A percentile compares a stretch with the other conserved stretches of the same genome.
Conservation (phyloP, 495 filamentous ascomycete species). For the Choiromyces venosus region DNA sequence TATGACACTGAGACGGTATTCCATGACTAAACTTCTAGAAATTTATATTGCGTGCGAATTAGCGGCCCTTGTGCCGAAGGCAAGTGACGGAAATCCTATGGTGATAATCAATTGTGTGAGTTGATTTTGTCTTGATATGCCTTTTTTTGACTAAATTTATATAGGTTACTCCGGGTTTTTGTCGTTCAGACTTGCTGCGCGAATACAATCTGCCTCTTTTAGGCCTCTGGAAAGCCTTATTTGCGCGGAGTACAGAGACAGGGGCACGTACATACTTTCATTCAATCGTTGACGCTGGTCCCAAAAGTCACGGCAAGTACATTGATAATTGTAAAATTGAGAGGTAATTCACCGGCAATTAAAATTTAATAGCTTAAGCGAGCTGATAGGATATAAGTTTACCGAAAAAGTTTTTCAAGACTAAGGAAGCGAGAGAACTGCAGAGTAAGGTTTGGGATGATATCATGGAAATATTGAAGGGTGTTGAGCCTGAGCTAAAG, state of each 20-base stretch:
- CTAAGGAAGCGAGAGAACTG: constrained; percentile 44
- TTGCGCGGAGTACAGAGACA: constrained; percentile 49
- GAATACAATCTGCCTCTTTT: constrained; percentile 25
- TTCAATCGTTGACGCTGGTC: constrained; percentile 38
- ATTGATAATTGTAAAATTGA: constrained; percentile 43
- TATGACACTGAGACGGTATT: constrained; percentile 42
- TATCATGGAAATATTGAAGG: constrained; percentile 49
- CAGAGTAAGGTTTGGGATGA: constrained; percentile 54
- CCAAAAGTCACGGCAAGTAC: constrained; percentile 50
- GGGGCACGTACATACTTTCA: constrained; percentile 49
- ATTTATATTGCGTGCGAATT: constrained; percentile 50
- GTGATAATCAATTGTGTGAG: constrained; percentile 51
- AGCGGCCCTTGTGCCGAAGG: constrained; percentile 39
- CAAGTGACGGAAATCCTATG: neutral
- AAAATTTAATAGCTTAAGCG: neutral
- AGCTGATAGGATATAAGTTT: neutral
- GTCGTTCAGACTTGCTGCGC: constrained; percentile 47
- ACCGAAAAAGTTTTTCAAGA: constrained; percentile 38
- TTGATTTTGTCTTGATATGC: neutral
- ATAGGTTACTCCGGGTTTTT: constrained; percentile 50
- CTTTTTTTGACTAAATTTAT: neutral
- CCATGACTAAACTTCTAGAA: constrained; percentile 52
- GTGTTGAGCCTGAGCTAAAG: neutral
- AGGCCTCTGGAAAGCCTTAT: neutral
- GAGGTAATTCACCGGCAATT: constrained; percentile 8